Percentiles rank a stretch among this genome's conserved stretches.
These are phyloP conservation scores for Kodamaea anthophila DNA, from an alignment of 1,139 yeast species.

Conservation along the genomic window DNA sequence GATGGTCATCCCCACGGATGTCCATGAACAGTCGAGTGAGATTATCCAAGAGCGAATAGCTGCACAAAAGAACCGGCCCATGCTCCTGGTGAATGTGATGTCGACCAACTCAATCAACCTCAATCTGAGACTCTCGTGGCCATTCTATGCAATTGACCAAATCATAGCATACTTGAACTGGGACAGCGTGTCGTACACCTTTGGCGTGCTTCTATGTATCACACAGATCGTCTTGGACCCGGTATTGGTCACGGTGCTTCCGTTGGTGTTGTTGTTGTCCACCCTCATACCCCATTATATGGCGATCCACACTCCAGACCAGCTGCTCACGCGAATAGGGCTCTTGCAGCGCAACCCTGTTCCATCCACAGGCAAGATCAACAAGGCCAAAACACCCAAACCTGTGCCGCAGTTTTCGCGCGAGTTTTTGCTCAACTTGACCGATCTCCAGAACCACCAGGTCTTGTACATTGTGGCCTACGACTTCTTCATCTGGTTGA, in stretches of 20 bases:
- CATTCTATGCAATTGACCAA: constrained; percentile 57
- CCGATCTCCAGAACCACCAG: constrained; percentile 84
- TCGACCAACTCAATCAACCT: constrained; percentile 62
- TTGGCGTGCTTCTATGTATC: constrained; percentile 49
- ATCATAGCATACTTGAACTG: constrained; percentile 52
- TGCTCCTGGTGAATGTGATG: constrained; percentile 63
- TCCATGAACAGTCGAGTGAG: constrained; percentile 31
- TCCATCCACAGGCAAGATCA: constrained; percentile 48
- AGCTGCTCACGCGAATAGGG: constrained; percentile 15
- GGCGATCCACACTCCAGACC: constrained; percentile 35
- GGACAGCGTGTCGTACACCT: constrained; percentile 57
- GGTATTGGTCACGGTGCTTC: constrained; percentile 44
- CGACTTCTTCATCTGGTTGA: constrained; percentile 47
- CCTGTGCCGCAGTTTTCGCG: constrained; percentile 78
- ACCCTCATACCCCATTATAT: constrained; percentile 69
- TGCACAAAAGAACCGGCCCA: constrained; percentile 61
- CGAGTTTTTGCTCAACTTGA: constrained; percentile 71
- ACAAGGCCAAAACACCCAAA: constrained; percentile 47
- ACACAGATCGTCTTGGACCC: constrained; percentile 65
- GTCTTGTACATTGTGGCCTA: constrained; percentile 57
- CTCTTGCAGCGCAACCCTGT: constrained; percentile 39
- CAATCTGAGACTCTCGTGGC: constrained; percentile 56
- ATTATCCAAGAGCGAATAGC: constrained; percentile 44
- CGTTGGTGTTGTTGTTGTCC: constrained; percentile 48
- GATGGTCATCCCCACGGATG: constrained; percentile 65